Conservation (phyloP, 2,329 filamentous ascomycete genomes). For the Rutstroemia sp. region DNA sequence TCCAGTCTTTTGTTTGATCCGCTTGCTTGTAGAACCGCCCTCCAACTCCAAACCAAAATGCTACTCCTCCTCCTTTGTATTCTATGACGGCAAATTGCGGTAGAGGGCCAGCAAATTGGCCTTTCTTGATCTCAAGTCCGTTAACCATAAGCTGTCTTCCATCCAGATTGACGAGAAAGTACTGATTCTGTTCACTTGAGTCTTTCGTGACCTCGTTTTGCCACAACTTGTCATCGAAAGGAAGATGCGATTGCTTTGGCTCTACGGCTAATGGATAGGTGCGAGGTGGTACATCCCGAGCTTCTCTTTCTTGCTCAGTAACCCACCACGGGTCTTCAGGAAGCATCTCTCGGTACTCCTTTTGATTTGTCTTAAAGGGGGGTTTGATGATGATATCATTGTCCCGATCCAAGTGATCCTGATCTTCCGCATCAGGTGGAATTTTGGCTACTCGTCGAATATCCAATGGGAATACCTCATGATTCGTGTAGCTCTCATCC, state of each 20-base stretch:
- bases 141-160: slow-evolving; percentile 23
- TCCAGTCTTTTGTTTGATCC: not conserved
- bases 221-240: slow-evolving; percentile 18
- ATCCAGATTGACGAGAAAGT: slow-evolving; percentile 26
- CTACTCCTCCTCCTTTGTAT: slow-evolving; percentile 20
- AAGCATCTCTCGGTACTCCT: slow-evolving; percentile 7
- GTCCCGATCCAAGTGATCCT: not conserved
- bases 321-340: slow-evolving; percentile 23
- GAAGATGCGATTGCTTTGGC: slow-evolving; percentile 5
- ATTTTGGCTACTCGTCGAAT: slow-evolving; percentile 19
- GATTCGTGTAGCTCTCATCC: not conserved
- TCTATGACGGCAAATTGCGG: slow-evolving; percentile 27
- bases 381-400: not conserved
- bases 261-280: slow-evolving; percentile 12
- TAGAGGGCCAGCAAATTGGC: slow-evolving; percentile 25
- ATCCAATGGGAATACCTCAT: slow-evolving; percentile 22
- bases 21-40: slow-evolving; percentile 16
- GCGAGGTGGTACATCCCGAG: slow-evolving; percentile 17
- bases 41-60: slow-evolving; percentile 24
- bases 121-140: slow-evolving; percentile 21
- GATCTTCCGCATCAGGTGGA: not conserved
- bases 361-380: not conserved
- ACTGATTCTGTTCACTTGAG: slow-evolving; percentile 10
- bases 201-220: slow-evolving; percentile 18
- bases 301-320: slow-evolving; percentile 15